Evolutionary conservation across 495 filamentous ascomycete species (phyloP).

Genomic region (Aspergillus asperescens): DNA sequence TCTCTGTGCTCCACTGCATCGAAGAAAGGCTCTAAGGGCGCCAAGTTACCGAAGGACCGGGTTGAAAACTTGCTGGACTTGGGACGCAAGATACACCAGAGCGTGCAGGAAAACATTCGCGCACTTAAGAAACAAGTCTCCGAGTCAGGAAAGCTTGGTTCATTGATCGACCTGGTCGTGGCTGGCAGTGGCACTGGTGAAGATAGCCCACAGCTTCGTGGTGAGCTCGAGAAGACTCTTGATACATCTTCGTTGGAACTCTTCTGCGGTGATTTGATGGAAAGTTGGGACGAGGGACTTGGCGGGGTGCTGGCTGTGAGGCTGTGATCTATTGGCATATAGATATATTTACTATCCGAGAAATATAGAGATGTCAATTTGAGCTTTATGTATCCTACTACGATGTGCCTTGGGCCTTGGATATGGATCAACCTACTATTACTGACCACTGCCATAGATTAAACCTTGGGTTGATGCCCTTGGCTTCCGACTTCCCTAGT

Average conservation of each 20-base stretch:
- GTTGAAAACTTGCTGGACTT: constrained; percentile 24
- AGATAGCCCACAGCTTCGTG: constrained; percentile 28
- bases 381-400: not conserved
- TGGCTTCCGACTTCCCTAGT: too few relatives aligned
- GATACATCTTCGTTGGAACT: constrained; percentile 36
- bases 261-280: constrained; percentile 41
- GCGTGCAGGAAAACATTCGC: constrained; percentile 30
- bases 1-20: constrained; percentile 26
- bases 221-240: constrained; percentile 30
- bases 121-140: constrained; percentile 35
- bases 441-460: not conserved
- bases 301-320: constrained; percentile 34
- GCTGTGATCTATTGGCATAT: constrained; percentile 19
- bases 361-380: not conserved
- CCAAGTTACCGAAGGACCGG: constrained; percentile 33
- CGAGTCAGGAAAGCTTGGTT: constrained; percentile 34
- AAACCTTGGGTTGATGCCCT: too few relatives aligned
- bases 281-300: constrained; percentile 46
- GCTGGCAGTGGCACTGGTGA: constrained; percentile 21
- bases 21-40: constrained; percentile 30
- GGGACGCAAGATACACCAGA: constrained; percentile 31
- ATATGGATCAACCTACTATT: not conserved
- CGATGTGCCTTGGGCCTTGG: too few relatives aligned
- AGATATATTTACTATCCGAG: not conserved
- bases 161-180: constrained; percentile 34